These are phyloP conservation scores for Camelina laxa DNA, from an alignment of 345 rosid species.

Conservation along the genomic window DNA sequence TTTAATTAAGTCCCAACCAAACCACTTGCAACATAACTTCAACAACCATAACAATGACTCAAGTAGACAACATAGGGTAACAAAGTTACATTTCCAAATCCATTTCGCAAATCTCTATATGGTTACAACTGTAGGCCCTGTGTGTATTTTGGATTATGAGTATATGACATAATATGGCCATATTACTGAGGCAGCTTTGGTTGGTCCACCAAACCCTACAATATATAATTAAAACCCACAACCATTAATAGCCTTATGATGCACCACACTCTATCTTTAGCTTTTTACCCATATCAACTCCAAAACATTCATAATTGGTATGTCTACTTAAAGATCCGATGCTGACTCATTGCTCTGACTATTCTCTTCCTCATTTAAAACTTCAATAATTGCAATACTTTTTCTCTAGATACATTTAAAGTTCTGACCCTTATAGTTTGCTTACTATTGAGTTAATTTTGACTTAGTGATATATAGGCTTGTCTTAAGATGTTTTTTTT, in stretches of 20 bases:
- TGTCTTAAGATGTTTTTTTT: conserved; percentile 10
- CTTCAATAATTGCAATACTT: neutral
- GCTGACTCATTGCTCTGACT: conserved; percentile 11
- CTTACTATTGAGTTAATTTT: neutral
- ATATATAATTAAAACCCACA: conserved; percentile 15
- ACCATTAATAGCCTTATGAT: conserved; percentile 35
- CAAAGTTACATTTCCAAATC: neutral
- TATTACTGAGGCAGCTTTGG: conserved; percentile 19
- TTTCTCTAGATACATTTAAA: neutral
- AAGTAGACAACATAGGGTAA: neutral
- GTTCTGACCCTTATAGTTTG: conserved; percentile 1
- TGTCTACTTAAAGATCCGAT: conserved; percentile 25
- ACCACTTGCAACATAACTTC: too few species aligned
- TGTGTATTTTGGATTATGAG: conserved; percentile 24
- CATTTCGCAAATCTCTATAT: neutral
- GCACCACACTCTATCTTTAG: conserved; percentile 28
- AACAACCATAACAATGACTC: neutral
- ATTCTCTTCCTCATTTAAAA: neutral
- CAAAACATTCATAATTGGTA: conserved; percentile 36
- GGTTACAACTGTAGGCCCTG: neutral
- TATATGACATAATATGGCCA: conserved; percentile 26
- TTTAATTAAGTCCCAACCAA: neutral
- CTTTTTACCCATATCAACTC: neutral
- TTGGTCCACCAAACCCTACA: conserved; percentile 37
- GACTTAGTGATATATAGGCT: neutral